Conservation (phyloP, 805 yeast species). For the Isabelozyma rhagii region DNA sequence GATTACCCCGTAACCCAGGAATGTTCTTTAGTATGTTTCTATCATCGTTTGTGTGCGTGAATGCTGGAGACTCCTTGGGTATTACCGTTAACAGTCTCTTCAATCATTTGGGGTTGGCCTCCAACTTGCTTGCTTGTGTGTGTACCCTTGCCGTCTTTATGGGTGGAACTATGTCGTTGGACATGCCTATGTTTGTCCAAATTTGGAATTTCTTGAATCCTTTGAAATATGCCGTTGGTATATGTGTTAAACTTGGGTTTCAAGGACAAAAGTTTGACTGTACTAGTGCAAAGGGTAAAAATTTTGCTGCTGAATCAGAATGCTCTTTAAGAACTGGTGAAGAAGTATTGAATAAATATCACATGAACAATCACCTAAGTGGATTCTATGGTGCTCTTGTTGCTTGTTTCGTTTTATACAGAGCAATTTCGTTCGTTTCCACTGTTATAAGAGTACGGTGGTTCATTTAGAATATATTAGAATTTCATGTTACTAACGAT, state of each 20-base stretch:
- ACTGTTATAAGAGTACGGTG: slow-evolving; percentile 25
- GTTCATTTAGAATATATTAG: slow-evolving; percentile 7
- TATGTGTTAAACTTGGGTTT: slow-evolving; percentile 60
- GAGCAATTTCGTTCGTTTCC: slow-evolving; percentile 25
- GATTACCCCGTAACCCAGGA: slow-evolving; percentile 64
- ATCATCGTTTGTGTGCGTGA: slow-evolving; percentile 50
- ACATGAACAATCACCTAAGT: slow-evolving; percentile 22
- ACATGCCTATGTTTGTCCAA: slow-evolving; percentile 65
- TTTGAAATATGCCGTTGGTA: slow-evolving; percentile 64
- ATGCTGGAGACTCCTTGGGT: slow-evolving; percentile 84
- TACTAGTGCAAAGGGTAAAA: slow-evolving; percentile 8
- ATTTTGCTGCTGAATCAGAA: background rate
- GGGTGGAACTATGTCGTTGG: slow-evolving; percentile 81
- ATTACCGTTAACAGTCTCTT: slow-evolving; percentile 74
- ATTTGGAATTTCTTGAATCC: slow-evolving; percentile 80
- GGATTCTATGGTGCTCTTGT: slow-evolving; percentile 32
- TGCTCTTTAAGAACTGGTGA: slow-evolving; percentile 31
- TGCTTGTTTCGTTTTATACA: slow-evolving; percentile 31
- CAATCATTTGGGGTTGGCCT: slow-evolving; percentile 75
- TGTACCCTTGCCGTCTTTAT: slow-evolving; percentile 72
- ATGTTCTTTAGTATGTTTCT: slow-evolving; percentile 66
- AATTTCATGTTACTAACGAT: no score
- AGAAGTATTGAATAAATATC: slow-evolving; percentile 28
- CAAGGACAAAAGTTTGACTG: slow-evolving; percentile 51
- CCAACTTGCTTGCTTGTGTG: slow-evolving; percentile 64